phyloP scores from a whole-genome alignment of 1,284 basidiomycete species.

The Ustilago hordei region DNA sequence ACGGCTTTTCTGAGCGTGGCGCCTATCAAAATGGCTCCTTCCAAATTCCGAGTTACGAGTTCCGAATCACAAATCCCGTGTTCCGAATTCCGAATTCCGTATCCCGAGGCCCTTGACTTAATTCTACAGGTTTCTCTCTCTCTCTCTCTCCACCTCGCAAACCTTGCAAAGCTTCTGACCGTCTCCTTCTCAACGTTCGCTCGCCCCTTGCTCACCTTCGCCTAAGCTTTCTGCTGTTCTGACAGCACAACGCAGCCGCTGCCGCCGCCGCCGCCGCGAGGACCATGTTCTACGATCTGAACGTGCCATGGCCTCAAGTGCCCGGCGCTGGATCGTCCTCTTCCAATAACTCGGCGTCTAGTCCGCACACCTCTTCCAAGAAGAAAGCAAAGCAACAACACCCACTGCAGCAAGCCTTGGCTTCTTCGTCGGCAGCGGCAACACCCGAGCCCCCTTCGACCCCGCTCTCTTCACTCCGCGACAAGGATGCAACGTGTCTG shows the following conservation, averaged over 20 bases:
- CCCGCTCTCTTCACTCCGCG: conserved; percentile 24
- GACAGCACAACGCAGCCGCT: background rate
- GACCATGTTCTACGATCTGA: conserved; percentile 63
- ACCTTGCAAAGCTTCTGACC: no score
- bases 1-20: background rate
- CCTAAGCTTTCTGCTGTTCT: background rate
- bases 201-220: background rate
- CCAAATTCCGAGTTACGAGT: no score
- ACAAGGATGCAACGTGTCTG: conserved; percentile 36
- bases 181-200: background rate
- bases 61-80: no score
- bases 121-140: background rate
- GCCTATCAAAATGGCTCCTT: background rate
- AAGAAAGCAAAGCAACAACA: conserved; percentile 51
- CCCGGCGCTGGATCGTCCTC: conserved; percentile 11
- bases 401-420: conserved; percentile 6
- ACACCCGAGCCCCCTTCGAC: conserved; percentile 14
- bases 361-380: conserved; percentile 16
- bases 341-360: conserved; percentile 6
- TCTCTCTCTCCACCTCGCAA: conserved; percentile 9
- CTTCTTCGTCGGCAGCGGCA: conserved; percentile 23
- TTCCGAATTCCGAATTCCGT: no score
- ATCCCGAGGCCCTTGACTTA: conserved; percentile 24
- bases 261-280: background rate
- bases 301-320: conserved; percentile 57